Percentiles rank a stretch among this genome's conserved stretches.
Conservation (phyloP, 768 basidiomycete species). For the Collybia nuda region DNA sequence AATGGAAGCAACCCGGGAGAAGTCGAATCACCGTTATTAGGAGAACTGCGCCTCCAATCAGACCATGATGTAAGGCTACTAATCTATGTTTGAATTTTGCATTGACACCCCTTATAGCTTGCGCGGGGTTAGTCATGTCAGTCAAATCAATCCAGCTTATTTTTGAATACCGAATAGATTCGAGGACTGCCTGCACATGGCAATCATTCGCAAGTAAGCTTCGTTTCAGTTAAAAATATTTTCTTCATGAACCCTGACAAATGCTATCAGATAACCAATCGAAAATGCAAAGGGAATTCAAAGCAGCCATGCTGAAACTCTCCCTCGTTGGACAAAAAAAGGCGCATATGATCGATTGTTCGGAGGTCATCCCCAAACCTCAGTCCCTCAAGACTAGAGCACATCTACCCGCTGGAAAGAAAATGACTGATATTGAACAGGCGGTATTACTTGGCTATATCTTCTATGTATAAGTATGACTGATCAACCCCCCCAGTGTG, state of each 20-base stretch:
- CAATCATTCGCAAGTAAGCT: conserved; percentile 39
- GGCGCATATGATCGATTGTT: conserved; percentile 15
- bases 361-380: conserved; percentile 12
- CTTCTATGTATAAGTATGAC: too few relatives aligned
- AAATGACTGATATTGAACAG: conserved; percentile 26
- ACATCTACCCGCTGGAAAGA: conserved; percentile 30
- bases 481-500: conserved; percentile 21
- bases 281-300: conserved; percentile 32
- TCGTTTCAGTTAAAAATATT: neutral
- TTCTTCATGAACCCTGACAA: neutral
- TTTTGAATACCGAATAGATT: conserved; percentile 23
- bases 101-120: conserved; percentile 14
- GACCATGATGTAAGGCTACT: conserved; percentile 28
- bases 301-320: conserved; percentile 43
- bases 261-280: conserved; percentile 26
- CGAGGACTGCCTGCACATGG: conserved; percentile 47
- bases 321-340: conserved; percentile 39
- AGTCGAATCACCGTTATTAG: conserved; percentile 34
- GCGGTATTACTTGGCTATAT: conserved; percentile 15
- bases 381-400: conserved; percentile 13
- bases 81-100: too few relatives aligned
- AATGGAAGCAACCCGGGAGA: conserved; percentile 36
- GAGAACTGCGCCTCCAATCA: conserved; percentile 45
- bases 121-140: conserved; percentile 20
- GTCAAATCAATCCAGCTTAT: neutral